A percentile compares a stretch with the other conserved stretches of the same genome.
Evolutionary conservation across 257 asterid genomes (phyloP).

Genomic region (Salvia splendens): DNA sequence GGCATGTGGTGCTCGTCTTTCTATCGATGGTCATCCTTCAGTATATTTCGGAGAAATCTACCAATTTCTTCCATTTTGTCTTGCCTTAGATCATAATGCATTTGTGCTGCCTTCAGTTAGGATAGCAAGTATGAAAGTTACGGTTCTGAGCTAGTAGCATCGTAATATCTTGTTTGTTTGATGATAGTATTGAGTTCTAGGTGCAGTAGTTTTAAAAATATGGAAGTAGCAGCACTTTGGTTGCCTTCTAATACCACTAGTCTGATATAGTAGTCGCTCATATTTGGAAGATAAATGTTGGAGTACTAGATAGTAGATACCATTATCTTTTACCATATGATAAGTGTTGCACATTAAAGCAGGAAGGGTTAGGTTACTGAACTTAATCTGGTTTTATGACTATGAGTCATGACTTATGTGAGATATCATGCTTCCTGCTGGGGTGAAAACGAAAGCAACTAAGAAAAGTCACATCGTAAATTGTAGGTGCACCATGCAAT

Average conservation of each 20-base stretch:
- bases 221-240: not conserved
- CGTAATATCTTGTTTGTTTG: constrained; percentile 11
- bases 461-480: not conserved
- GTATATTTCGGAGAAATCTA: not conserved
- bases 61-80: constrained; percentile 3
- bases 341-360: constrained; percentile 7
- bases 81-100: not conserved
- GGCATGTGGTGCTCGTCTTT: constrained; percentile 18
- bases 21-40: not conserved
- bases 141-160: constrained; percentile 7
- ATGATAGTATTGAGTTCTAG: not conserved
- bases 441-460: not conserved
- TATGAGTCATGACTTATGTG: too few relatives aligned
- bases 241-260: constrained; percentile 9
- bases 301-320: constrained; percentile 15
- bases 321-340: not conserved
- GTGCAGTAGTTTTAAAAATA: not conserved
- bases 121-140: constrained; percentile 2
- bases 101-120: constrained; percentile 4
- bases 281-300: constrained; percentile 5
- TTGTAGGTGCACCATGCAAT: not conserved
- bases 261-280: constrained; percentile 13
- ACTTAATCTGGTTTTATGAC: not conserved
- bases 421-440: constrained; percentile 15
- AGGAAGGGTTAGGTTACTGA: not conserved